Evolutionary conservation across 2,329 filamentous ascomycete species (phyloP).

Genomic region (Didymella lethalis): DNA sequence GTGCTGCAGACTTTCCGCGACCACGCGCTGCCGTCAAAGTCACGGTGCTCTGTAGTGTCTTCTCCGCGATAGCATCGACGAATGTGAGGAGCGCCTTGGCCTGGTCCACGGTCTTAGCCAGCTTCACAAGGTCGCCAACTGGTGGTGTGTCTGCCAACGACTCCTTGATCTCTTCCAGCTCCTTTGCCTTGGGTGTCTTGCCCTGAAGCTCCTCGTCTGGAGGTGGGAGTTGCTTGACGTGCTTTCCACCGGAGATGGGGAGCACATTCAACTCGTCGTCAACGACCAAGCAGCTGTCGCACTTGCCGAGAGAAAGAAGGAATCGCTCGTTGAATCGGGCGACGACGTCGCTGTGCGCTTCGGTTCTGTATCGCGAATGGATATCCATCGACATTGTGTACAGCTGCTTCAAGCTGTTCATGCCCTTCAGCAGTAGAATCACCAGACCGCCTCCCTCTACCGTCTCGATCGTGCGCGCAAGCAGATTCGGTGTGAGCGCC

Average conservation of each 20-base stretch:
- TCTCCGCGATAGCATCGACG: conserved; percentile 94
- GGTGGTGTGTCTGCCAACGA: conserved; percentile 84
- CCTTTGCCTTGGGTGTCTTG: conserved; percentile 72
- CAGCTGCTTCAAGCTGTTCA: conserved; percentile 95
- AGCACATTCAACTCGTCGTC: conserved; percentile 98
- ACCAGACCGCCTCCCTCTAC: conserved; percentile 96
- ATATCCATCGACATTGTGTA: conserved; percentile 98
- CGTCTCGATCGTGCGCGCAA: conserved; percentile 94
- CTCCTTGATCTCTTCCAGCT: conserved; percentile 88
- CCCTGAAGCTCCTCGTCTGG: conserved; percentile 76
- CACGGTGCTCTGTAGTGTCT: conserved; percentile 92
- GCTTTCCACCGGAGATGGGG: conserved; percentile 94
- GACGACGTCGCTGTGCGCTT: conserved; percentile 93
- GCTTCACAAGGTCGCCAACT: conserved; percentile 80
- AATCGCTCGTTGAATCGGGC: conserved; percentile 98
- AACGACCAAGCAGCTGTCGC: conserved; percentile 91
- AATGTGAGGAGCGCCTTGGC: conserved; percentile 97
- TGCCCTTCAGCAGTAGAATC: conserved; percentile 88
- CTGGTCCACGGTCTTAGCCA: conserved; percentile 92
- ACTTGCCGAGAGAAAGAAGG: conserved; percentile 92
- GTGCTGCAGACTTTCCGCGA: conserved; percentile 93
- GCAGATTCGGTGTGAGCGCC: conserved; percentile 93
- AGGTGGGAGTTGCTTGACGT: conserved; percentile 81
- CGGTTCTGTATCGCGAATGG: conserved; percentile 93
- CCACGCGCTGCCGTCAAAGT: conserved; percentile 92